Conservation (phyloP, 1,284 basidiomycete species). For the Naganishia liquefaciens region DNA sequence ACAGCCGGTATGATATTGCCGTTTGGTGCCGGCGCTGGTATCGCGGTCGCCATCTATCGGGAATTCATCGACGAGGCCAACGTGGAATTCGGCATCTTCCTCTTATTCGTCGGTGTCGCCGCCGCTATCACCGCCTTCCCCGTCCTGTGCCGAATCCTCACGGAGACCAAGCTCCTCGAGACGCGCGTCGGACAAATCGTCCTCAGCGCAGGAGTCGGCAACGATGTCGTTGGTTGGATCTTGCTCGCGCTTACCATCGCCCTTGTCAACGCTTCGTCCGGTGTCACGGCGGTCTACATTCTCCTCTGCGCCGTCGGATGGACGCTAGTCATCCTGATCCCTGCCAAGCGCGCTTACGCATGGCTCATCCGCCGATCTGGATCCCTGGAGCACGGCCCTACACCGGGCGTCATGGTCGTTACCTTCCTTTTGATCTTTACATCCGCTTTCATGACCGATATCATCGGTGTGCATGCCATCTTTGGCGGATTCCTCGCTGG, state of each 20-base stretch:
- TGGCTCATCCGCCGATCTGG: slow-evolving; percentile 79
- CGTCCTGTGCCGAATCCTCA: slow-evolving; percentile 77
- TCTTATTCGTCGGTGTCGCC: slow-evolving; percentile 88
- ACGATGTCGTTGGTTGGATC: slow-evolving; percentile 72
- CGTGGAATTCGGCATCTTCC: slow-evolving; percentile 77
- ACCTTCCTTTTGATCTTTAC: slow-evolving; percentile 72
- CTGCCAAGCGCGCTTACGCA: slow-evolving; percentile 63
- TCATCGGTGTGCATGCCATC: slow-evolving; percentile 83
- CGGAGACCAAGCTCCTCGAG: slow-evolving; percentile 70
- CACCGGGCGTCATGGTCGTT: slow-evolving; percentile 73
- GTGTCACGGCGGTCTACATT: slow-evolving; percentile 73
- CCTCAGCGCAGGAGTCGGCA: slow-evolving; percentile 89
- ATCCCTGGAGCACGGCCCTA: slow-evolving; percentile 72
- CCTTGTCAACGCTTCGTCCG: slow-evolving; percentile 70
- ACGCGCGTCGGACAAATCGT: slow-evolving; percentile 92
- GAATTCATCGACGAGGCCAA: slow-evolving; percentile 66
- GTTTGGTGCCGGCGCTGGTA: slow-evolving; percentile 79
- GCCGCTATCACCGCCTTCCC: slow-evolving; percentile 91
- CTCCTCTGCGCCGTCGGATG: slow-evolving; percentile 79
- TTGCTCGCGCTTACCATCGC: slow-evolving; percentile 79
- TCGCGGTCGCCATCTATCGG: slow-evolving; percentile 78
- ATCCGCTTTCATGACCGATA: slow-evolving; percentile 83
- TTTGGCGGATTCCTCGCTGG: slow-evolving; percentile 80
- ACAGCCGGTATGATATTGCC: slow-evolving; percentile 70
- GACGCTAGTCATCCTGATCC: slow-evolving; percentile 74